Percentiles rank a stretch among this genome's conserved stretches.
These are phyloP conservation scores for Fonsecaea monophora DNA, from an alignment of 2,329 filamentous ascomycete species.

Conservation along the genomic window DNA sequence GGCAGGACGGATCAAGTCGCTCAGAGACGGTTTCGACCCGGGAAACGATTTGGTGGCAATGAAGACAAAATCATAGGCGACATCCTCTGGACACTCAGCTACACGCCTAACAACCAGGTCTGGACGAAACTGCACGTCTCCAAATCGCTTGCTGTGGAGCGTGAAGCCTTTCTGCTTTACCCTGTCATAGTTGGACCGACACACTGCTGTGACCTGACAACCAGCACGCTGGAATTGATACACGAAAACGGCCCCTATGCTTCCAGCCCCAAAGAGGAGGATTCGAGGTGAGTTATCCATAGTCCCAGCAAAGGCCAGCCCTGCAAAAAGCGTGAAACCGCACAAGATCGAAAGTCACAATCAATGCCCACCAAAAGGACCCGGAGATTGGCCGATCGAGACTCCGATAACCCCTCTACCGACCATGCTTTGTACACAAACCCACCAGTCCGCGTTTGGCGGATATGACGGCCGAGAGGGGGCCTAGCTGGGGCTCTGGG, in stretches of 20 bases:
- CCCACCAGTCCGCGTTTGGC: background rate
- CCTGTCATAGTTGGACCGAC: slow-evolving; percentile 64
- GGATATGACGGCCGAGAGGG: background rate
- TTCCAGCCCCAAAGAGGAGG: slow-evolving; percentile 38
- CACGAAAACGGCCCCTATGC: slow-evolving; percentile 39
- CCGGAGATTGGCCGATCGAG: background rate
- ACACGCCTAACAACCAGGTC: slow-evolving; percentile 67
- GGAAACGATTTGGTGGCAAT: slow-evolving; percentile 65
- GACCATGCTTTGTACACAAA: background rate
- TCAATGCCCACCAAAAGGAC: background rate
- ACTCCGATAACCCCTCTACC: background rate
- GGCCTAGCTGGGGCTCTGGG: background rate
- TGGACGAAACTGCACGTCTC: slow-evolving; percentile 69
- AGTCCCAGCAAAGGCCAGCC: background rate
- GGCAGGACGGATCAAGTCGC: slow-evolving; percentile 60
- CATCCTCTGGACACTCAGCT: slow-evolving; percentile 53
- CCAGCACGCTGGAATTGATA: slow-evolving; percentile 39
- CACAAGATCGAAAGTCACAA: background rate
- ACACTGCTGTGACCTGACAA: slow-evolving; percentile 61
- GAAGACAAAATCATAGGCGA: slow-evolving; percentile 62
- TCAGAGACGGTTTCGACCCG: slow-evolving; percentile 58
- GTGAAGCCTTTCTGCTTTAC: slow-evolving; percentile 59
- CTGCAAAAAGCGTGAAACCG: background rate
- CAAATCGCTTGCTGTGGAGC: slow-evolving; percentile 67
- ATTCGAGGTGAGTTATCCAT: slow-evolving; percentile 35